Evolutionary conservation across 805 yeast species (phyloP), one percentile per base, ranked within the genome.

Genomic region (baker's yeast (Saccharomyces cerevisiae)): DNA sequence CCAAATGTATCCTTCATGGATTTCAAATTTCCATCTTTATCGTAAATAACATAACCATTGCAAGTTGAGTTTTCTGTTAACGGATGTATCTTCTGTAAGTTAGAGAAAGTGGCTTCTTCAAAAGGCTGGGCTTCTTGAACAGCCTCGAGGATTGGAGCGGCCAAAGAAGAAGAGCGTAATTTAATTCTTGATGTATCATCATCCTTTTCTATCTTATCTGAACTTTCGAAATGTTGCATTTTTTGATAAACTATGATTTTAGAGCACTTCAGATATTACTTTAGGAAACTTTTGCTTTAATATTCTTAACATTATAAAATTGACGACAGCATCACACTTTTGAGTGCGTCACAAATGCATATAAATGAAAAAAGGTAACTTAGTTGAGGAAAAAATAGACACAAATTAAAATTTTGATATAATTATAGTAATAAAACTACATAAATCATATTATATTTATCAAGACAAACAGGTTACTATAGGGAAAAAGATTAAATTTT

Each of bases 111-210:
- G 41, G 76, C 74, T 66, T 80, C 81, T 72, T 94, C 96, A 68
- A 89, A 94, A 8, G 99, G 99, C 75, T 94, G 98, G 8, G 86
- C 92, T 71, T 92, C 98, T 66, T 87, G 90, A 48, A 94, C 95
- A 2, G 99, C 99, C 41, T 85, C 79, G 58, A 94, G 74, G 55
- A 94, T 84, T n/a, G 97, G 97, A 72, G 90, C 97, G 61, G 86
- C 88, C 31, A 85, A 82, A 53, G 85, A 80, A 43, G 82, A 83
- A 1, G 89, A 78, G 61, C 87, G 80, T 62, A 81, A 76, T 64
- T 85, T 85, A 62, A 80, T 78, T 57, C 81, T 73, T 50, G 43
- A 36, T 17, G 17, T 17, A 3, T 36, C 24, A 6, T 36, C 43
- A 36, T 17, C 11, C 24, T 9, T 36, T n/a, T 36, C 24, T 17